phyloP scores from a whole-genome alignment of 1,284 basidiomycete species.

The Agaricales sp. region DNA sequence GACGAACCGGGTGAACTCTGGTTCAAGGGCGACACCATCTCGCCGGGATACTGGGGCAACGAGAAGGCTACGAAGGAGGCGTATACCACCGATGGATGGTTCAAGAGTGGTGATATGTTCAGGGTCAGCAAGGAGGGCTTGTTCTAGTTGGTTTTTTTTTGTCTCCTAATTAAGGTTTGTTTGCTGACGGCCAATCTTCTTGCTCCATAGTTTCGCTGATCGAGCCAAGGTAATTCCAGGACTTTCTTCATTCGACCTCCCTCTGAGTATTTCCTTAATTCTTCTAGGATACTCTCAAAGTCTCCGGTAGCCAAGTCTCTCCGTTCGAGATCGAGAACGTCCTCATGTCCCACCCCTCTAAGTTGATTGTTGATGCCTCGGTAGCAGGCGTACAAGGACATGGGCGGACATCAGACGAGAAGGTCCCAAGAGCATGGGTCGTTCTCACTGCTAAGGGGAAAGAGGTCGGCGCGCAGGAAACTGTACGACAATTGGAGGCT shows the following conservation, averaged over 20 bases:
- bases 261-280: no score
- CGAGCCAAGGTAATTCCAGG: neutral
- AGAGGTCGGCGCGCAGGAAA: constrained; percentile 30
- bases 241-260: no score
- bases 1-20: constrained; percentile 60
- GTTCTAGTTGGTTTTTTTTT: constrained; percentile 42
- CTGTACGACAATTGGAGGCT: constrained; percentile 35
- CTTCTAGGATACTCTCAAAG: constrained; percentile 60
- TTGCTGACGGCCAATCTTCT: neutral
- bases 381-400: constrained; percentile 62
- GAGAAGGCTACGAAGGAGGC: constrained; percentile 52
- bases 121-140: constrained; percentile 44
- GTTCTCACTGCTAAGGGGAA: constrained; percentile 47
- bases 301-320: constrained; percentile 66
- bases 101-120: constrained; percentile 63
- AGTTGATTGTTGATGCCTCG: constrained; percentile 45
- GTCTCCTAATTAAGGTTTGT: neutral
- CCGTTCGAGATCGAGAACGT: constrained; percentile 64
- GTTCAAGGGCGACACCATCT: constrained; percentile 41
- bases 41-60: constrained; percentile 63
- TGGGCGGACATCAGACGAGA: constrained; percentile 55
- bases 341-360: constrained; percentile 45
- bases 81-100: constrained; percentile 53
- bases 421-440: constrained; percentile 64
- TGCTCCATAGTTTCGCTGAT: neutral